Conservation (phyloP, 441 rosid genomes). For the Omphalea diandra region DNA sequence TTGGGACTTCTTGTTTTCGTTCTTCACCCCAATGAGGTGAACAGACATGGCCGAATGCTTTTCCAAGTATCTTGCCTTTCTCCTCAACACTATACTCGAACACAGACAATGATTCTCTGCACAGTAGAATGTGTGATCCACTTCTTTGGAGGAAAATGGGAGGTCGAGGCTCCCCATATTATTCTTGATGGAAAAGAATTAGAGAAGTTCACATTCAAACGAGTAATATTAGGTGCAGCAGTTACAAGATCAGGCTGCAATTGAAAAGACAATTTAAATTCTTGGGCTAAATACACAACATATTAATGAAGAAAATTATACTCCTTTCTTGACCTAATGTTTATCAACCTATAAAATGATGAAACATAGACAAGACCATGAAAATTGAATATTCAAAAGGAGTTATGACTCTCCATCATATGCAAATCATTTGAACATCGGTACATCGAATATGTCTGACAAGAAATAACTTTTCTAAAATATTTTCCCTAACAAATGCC, state of each 20-base stretch:
- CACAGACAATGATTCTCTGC: constrained; percentile 58
- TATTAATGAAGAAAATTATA: neutral
- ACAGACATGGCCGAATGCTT: constrained; percentile 73
- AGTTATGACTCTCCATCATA: neutral
- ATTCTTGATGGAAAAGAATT: constrained; percentile 21
- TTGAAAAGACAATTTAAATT: constrained; percentile 8
- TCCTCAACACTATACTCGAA: constrained; percentile 59
- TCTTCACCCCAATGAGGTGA: constrained; percentile 93
- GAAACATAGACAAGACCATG: neutral
- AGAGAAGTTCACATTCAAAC: constrained; percentile 27
- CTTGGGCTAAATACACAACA: neutral
- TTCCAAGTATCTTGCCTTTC: constrained; percentile 79
- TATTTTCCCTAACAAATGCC: neutral
- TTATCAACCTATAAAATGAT: neutral
- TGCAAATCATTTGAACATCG: neutral
- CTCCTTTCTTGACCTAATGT: neutral
- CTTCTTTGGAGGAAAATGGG: constrained; percentile 35
- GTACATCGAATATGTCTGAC: neutral
- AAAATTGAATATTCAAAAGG: too few relatives aligned
- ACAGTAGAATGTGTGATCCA: constrained; percentile 49
- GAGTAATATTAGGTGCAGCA: constrained; percentile 22
- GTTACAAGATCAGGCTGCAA: constrained; percentile 48
- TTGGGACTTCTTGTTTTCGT: constrained; percentile 61
- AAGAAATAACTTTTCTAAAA: neutral
- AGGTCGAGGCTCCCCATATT: constrained; percentile 20